Conservation (phyloP, 202 grass and related monocot species). For the Cymbopogon flexuosus region DNA sequence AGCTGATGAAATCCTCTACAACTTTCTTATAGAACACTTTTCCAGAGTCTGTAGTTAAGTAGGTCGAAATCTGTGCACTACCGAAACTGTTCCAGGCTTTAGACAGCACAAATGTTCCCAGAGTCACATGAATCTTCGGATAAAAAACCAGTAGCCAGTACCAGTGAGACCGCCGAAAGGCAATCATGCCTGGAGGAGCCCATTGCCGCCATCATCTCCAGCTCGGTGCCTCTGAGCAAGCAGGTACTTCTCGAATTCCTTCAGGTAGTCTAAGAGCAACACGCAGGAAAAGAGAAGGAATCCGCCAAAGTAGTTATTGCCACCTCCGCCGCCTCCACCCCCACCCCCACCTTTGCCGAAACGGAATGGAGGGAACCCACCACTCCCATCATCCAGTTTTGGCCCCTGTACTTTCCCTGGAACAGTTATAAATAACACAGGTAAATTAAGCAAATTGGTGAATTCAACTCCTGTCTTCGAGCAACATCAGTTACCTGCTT, state of each 20-base stretch:
- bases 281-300: slow-evolving; percentile 47
- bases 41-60: too few species aligned
- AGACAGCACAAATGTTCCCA: too few species aligned
- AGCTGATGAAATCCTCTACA: too few species aligned
- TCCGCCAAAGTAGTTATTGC: slow-evolving; percentile 47
- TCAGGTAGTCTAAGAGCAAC: slow-evolving; percentile 52
- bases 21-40: too few species aligned
- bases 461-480: not conserved
- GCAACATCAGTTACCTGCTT: not conserved
- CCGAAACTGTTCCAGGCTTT: too few species aligned
- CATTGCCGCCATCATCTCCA: not conserved
- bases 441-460: not conserved
- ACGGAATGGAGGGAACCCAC: slow-evolving; percentile 49
- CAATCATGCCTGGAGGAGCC: slow-evolving; percentile 4
- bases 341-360: slow-evolving; percentile 45
- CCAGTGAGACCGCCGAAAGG: not conserved
- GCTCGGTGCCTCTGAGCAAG: slow-evolving; percentile 29
- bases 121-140: not conserved
- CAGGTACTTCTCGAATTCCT: slow-evolving; percentile 45
- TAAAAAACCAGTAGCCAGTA: not conserved
- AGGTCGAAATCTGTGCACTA: too few species aligned
- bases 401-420: slow-evolving; percentile 40
- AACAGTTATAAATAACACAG: not conserved
- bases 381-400: slow-evolving; percentile 47
- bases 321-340: slow-evolving; percentile 37